Base-by-base conservation (phyloP, 2,329 filamentous ascomycete species). In the Phialophora tarda region DNA sequence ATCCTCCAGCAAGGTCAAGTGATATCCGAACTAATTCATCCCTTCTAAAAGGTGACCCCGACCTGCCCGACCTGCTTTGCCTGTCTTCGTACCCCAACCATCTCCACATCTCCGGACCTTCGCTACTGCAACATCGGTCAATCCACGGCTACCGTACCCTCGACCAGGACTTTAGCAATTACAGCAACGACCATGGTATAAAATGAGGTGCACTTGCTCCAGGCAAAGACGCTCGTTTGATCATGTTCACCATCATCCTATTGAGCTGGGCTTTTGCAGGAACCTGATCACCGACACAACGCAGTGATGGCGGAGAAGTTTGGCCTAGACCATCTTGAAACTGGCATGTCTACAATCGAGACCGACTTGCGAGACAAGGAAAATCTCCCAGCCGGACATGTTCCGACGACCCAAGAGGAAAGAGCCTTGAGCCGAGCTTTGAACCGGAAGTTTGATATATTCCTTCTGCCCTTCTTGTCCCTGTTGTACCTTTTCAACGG, bases 401-500 rank as follows among this genome's bases (percentile, higher is more conserved):
- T 68, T 10, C 65, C 65, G 10, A 32, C 53, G 32, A 64, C 62
- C 12, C 51, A 50, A 21, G 65, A 68, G 41, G 62, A 68, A 30
- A 68, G 56, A 34, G 50, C 51, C 21, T 69, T 61, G 63, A 71
- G 32, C 51, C 34, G 55, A 60, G 69, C 57, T 63, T 67, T 73
- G 34, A 68, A 68, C 56, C 75, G 79, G 60, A 85, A 84, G 74
- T 77, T 85, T 57, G 83, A 85, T 73, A 76, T 77, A 26, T 74
- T 83, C 28, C 76, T 85, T 6, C 74, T 85, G 14, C 83, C 83
- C 1, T 84, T 85, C 67, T 78, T 85, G 7, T 82, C 82, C 3
- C 69, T 83, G 21, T 73, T 85, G 41, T 85, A 84, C 71, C 77
- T 85, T 7, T 80, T 85, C 70, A 85, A 85, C 74, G 80, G 80